A percentile compares a stretch with the other conserved stretches of the same genome.
Evolutionary conservation across 305 asterid genomes (phyloP).

Genomic region (Solanum aculeatissimum): DNA sequence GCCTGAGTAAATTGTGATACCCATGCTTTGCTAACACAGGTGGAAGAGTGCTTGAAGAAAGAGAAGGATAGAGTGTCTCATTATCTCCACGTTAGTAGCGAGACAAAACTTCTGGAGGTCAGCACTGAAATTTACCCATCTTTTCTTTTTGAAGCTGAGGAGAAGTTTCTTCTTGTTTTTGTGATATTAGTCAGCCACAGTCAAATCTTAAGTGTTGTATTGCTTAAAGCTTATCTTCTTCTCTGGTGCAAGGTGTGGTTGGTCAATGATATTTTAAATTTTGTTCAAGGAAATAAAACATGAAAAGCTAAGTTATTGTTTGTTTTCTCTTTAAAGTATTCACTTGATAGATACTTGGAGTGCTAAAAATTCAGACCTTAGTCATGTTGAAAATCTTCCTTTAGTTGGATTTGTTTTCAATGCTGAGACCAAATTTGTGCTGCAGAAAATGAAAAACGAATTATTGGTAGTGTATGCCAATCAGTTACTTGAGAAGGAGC

Average conservation of each 20-base stretch:
- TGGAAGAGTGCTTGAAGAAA: not conserved
- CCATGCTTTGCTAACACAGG: not conserved
- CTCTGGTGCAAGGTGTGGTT: not conserved
- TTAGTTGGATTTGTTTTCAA: not conserved
- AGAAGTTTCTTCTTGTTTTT: not conserved
- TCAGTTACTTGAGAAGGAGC: slow-evolving; percentile 34
- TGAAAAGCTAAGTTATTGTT: not conserved
- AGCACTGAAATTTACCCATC: not conserved
- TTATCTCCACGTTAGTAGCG: not conserved
- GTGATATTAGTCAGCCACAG: not conserved
- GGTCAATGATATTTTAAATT: not conserved
- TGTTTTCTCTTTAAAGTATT: not conserved
- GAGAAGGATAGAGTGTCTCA: not conserved
- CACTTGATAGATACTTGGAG: not conserved
- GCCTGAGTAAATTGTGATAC: not conserved
- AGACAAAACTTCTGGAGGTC: not conserved
- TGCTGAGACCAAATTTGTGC: not conserved
- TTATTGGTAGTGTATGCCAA: slow-evolving; percentile 19
- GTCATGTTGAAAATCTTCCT: not conserved
- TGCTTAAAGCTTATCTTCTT: not conserved
- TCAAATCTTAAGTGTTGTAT: not conserved
- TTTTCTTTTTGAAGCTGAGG: not conserved
- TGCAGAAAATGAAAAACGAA: slow-evolving; percentile 27
- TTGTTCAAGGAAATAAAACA: not conserved
- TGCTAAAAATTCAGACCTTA: not conserved